Evolutionary conservation across 1,284 basidiomycete species (phyloP), one percentile per base, ranked within the genome.

Genomic region (Omphalotus olearius): DNA sequence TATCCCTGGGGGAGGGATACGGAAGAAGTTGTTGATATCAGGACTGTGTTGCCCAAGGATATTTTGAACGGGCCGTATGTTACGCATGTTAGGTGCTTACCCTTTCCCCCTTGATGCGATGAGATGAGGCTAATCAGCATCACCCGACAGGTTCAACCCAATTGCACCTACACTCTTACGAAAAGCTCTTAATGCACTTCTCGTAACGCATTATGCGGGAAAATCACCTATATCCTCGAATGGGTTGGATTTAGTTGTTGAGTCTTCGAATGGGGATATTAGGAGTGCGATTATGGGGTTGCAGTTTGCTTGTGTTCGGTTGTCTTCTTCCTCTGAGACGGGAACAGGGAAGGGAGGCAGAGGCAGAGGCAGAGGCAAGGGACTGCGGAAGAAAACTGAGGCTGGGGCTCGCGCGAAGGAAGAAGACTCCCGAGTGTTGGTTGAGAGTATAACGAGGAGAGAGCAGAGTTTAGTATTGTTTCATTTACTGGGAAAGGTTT

Each of bases 221-320:
- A 54, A 42, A 26, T 52, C 54, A 2, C 54, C 50, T 6, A 28
- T 55, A 11, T 49, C 47, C 2, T 18, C 50, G 6, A 25, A 38
- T 18, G 43, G 45, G 0, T 60, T 97, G 0, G 85, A 94, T 50
- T 67, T 84, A 4, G 78, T 98, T 49, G 80, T 93, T 1, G 81
- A 86, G 40, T 82, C 88, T 0, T 80, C 89, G 0, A 88, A 88
- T 60, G 96, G 96, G 0, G 96, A 99, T 63, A 88, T 99, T 16
- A 76, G 96, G 37, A 91, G 89, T 52, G 96, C 95, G 0, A 80
- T 97, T 56, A 98, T 95, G 82, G 84, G 88, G 0, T 74, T 98
- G 3, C 92, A 99, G 62, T 92, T 98, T 63, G 76, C 85, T 0
- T 88, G 77, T 60, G 60, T 78, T 35, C 14, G 64, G 72, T 13